Percentiles rank a stretch among this genome's conserved stretches.
Evolutionary conservation across 73 alveolate genomes (phyloP).

Genomic region (Breviolum minutum): DNA sequence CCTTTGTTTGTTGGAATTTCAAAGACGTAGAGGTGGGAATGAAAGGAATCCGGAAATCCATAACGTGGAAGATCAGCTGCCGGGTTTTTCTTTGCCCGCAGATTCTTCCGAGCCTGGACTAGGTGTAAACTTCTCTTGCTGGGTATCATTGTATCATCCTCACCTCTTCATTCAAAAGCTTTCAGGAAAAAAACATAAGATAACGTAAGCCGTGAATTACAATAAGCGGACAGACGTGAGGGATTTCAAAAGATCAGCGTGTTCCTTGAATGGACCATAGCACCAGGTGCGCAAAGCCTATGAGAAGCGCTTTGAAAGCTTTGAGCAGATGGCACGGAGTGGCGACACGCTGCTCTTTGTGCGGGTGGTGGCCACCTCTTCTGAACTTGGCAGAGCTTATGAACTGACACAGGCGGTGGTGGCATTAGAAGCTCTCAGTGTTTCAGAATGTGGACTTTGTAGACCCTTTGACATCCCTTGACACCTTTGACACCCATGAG

Average conservation of each 20-base stretch:
- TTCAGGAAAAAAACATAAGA: too few species aligned
- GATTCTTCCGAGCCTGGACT: too few species aligned
- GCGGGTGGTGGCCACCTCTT: slow-evolving; percentile 66
- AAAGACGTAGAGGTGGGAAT: too few species aligned
- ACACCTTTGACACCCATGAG: not conserved
- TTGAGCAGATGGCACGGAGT: not conserved
- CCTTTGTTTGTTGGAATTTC: too few species aligned
- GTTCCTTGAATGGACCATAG: not conserved
- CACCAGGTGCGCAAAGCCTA: slow-evolving; percentile 42
- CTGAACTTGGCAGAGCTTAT: slow-evolving; percentile 68
- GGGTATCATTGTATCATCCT: too few species aligned
- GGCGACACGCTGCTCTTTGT: slow-evolving; percentile 71
- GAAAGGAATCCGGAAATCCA: too few species aligned
- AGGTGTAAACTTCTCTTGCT: too few species aligned
- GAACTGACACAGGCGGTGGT: slow-evolving; percentile 64
- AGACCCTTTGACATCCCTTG: not conserved
- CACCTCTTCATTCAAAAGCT: too few species aligned
- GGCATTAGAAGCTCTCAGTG: not conserved
- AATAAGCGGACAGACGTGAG: not conserved
- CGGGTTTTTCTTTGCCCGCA: too few species aligned
- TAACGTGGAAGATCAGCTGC: too few species aligned
- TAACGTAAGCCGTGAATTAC: not conserved
- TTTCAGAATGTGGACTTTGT: not conserved
- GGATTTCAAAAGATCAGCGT: not conserved
- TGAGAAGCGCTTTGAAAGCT: slow-evolving; percentile 36